These are phyloP conservation scores for Papiliotrema terrestris DNA, from an alignment of 1,284 basidiomycete genomes.

Conservation along the genomic window DNA sequence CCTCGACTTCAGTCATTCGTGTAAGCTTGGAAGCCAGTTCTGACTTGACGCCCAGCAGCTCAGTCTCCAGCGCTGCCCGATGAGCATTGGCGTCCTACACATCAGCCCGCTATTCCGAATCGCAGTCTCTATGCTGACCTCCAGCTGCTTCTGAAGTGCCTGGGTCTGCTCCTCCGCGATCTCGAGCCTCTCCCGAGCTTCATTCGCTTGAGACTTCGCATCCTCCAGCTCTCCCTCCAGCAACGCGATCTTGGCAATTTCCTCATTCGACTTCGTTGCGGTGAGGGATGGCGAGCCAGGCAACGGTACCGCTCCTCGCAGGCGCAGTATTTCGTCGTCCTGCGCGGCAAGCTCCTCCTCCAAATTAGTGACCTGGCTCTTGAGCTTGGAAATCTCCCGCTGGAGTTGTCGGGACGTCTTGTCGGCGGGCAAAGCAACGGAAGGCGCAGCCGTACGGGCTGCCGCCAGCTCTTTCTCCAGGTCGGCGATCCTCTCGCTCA, in stretches of 20 bases:
- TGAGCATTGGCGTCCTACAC: not conserved
- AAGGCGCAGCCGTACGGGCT: slow-evolving; percentile 3
- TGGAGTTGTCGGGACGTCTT: slow-evolving; percentile 11
- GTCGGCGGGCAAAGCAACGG: slow-evolving; percentile 1
- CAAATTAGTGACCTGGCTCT: slow-evolving; percentile 7
- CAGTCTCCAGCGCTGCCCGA: not conserved
- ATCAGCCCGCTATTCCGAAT: not conserved
- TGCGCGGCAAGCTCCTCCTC: slow-evolving; percentile 9
- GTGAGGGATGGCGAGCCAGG: slow-evolving; percentile 6
- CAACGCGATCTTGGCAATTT: not conserved
- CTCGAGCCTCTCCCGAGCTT: not conserved
- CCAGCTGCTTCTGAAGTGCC: not conserved
- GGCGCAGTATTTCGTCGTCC: slow-evolving; percentile 8
- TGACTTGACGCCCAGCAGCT: not conserved
- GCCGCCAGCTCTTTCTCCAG: slow-evolving; percentile 16
- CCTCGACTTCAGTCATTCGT: not conserved
- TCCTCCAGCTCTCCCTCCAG: slow-evolving; percentile 5
- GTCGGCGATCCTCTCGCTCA: slow-evolving; percentile 7
- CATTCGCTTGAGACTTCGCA: not conserved
- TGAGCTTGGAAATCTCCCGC: slow-evolving; percentile 16
- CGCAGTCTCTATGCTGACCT: not conserved
- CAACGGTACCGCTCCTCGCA: slow-evolving; percentile 5
- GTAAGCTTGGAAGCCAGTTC: not conserved
- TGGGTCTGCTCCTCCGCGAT: not conserved
- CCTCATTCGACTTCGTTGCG: not conserved